Base-by-base conservation (phyloP, 768 basidiomycete species). In the Pholiota conissans region DNA sequence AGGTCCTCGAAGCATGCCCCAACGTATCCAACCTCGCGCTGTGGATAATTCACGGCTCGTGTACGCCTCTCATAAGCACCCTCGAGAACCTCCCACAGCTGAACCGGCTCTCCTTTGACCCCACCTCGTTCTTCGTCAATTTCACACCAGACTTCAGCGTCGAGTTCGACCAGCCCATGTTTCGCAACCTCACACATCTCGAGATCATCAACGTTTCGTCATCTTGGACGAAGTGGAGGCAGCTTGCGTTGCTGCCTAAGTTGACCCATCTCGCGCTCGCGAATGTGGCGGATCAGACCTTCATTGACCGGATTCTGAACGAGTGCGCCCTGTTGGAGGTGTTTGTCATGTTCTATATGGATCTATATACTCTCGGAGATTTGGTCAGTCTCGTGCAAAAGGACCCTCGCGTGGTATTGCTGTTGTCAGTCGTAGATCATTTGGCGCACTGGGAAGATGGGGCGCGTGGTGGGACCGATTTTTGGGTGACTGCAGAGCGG, bases 401-500 rank as follows among this genome's bases (percentile, higher is more conserved):
- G 20, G 63, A 63, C 51, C 13, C 14, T 20, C 49, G 65, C 13
- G 58, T 62, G 4, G 58, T 67, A 6, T 45, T 61, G 26, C 29
- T 67, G n/a, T 47, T 49, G 20, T 59, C 59, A 26, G 61, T 60
- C 9, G 22, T 30, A 5, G 61, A 60, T 28, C 56, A 60, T 48
- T 46, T 67, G 10, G 60, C 58, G 16, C 56, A 64, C 50, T 67
- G 65, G 65, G 63, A 67, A 39, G 28, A 32, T 16, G 63, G 61
- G 1, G 63, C 63, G 2, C 52, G 57, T 10, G 63, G 63, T 14
- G 61, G 58, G 11, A 54, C 56, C 39, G 65, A 67, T 32, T 63
- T 64, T 47, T 67, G 63, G 65, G 48, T 61, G 10, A 60, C 57
- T 1, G 65, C 60, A 16, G 60, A 64, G 27, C 42, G 42, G 11